Evolutionary conservation across 106 monocot genomes (phyloP).

Genomic region (Phalaenopsis equestris): DNA sequence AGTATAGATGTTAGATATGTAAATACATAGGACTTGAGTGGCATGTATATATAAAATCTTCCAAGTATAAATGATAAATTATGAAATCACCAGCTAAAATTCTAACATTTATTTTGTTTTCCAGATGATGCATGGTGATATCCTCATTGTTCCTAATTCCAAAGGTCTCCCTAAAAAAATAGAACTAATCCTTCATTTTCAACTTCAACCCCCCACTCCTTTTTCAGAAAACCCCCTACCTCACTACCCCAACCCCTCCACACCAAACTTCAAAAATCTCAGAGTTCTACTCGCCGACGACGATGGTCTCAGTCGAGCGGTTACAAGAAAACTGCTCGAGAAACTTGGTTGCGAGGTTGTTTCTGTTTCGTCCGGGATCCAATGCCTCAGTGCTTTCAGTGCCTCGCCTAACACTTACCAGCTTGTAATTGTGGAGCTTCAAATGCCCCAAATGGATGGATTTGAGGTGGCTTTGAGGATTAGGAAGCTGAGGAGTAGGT

Average conservation of each 20-base stretch:
- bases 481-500: conserved; percentile 24
- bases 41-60: no score
- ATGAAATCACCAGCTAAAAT: no score
- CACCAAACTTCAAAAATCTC: conserved; percentile 32
- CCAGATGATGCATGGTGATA: conserved; percentile 77
- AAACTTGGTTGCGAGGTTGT: conserved; percentile 50
- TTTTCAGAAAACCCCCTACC: not conserved
- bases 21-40: no score
- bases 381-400: conserved; percentile 35
- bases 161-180: conserved; percentile 27
- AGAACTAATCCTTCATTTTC: conserved; percentile 40
- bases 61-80: not conserved
- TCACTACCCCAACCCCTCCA: conserved; percentile 7
- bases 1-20: no score
- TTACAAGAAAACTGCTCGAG: conserved; percentile 44
- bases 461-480: conserved; percentile 37
- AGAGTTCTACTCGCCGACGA: conserved; percentile 39
- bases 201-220: conserved; percentile 15
- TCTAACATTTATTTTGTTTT: not conserved
- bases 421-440: conserved; percentile 40
- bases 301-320: conserved; percentile 32
- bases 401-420: conserved; percentile 19
- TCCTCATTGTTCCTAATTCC: conserved; percentile 35
- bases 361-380: conserved; percentile 28
- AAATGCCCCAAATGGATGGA: conserved; percentile 27